Evolutionary conservation across 495 filamentous ascomycete species (phyloP), one percentile per base, ranked within the genome.

Genomic region (Neurospora tetraspora): DNA sequence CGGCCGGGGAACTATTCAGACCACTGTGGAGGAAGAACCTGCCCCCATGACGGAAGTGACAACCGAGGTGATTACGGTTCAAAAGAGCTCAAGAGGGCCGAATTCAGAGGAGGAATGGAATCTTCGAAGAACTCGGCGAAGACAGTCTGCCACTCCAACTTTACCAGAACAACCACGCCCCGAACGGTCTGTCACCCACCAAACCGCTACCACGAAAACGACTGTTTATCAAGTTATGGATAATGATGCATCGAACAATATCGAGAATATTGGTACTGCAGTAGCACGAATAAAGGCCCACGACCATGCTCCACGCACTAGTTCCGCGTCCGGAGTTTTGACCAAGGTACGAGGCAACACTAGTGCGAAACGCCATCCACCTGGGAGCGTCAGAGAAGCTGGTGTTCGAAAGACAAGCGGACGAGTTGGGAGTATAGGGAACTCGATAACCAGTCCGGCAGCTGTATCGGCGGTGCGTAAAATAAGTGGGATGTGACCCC

Each of bases 401-500:
- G 93, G 93, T 16, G 91, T 98, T 34, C 88, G 95, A 71, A 99
- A 99, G 84, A 91, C 91, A 7, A 97, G 94, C 80, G 93, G 94
- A n/a, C 88, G 95, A 10, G 87, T 97, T n/a, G 94, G 94, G 9
- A 97, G 94, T 78, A 83, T 91, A 18, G 89, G 90, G 34, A 77
- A 75, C 39, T 74, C 73, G 27, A 71, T 80, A 16, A 78, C 78
- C 14, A 73, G 75, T 31, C 53, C 53, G 7, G 76, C 76, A 43
- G 72, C 80, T 14, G 74, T 76, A 10, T 74, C 80, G 20, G 78
- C 80, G 18, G 74, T 76, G 20, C 78, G 85, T 40, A 86, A 85
- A 78, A 77, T 85, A 59, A 85, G 83, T 38, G 84, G 82, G 16
- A 65, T 76, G 16, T 71, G 37, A 53, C 53, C 27, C 12, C 53